A percentile compares a stretch with the other conserved stretches of the same genome.
Evolutionary conservation across 2,329 filamentous ascomycete species (phyloP).

Genomic region (Tolypocladium ovalisporum): DNA sequence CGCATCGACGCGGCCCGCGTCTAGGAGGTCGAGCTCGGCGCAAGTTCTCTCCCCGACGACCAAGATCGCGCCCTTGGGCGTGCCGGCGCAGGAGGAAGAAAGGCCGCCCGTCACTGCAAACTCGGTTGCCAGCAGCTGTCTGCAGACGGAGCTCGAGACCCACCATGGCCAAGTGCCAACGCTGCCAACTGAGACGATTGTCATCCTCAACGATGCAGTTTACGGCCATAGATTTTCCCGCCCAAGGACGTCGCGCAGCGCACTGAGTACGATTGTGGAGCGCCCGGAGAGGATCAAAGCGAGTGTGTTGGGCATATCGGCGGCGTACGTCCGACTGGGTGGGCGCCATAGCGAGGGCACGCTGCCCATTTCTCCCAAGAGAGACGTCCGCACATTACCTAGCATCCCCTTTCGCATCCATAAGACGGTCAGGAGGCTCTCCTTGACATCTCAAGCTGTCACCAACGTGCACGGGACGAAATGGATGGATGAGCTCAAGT

Average conservation of each 20-base stretch:
- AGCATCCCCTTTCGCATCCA: slow-evolving; percentile 72
- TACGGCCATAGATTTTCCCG: slow-evolving; percentile 90
- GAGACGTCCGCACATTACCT: slow-evolving; percentile 41
- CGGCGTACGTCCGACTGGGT: slow-evolving; percentile 85
- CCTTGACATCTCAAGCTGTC: slow-evolving; percentile 65
- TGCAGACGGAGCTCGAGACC: slow-evolving; percentile 56
- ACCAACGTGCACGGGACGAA: slow-evolving; percentile 82
- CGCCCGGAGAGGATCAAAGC: slow-evolving; percentile 85
- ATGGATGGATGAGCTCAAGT: slow-evolving; percentile 87
- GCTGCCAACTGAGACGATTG: slow-evolving; percentile 52
- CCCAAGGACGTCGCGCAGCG: slow-evolving; percentile 61
- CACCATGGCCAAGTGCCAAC: slow-evolving; percentile 40
- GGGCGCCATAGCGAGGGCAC: slow-evolving; percentile 63
- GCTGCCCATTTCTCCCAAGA: slow-evolving; percentile 54
- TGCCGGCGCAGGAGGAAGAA: slow-evolving; percentile 18
- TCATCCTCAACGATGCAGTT: slow-evolving; percentile 85
- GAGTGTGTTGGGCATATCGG: slow-evolving; percentile 67
- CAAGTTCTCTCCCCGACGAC: slow-evolving; percentile 32
- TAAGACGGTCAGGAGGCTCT: slow-evolving; percentile 62
- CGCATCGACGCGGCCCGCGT: slow-evolving; percentile 23
- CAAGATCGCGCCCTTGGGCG: slow-evolving; percentile 22
- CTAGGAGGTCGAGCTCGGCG: slow-evolving; percentile 37
- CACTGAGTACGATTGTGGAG: slow-evolving; percentile 77
- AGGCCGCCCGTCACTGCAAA: slow-evolving; percentile 33
- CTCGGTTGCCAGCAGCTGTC: slow-evolving; percentile 55